Base-by-base conservation (phyloP, 169 alveolate species). In the Cardiosporidium cionae region DNA sequence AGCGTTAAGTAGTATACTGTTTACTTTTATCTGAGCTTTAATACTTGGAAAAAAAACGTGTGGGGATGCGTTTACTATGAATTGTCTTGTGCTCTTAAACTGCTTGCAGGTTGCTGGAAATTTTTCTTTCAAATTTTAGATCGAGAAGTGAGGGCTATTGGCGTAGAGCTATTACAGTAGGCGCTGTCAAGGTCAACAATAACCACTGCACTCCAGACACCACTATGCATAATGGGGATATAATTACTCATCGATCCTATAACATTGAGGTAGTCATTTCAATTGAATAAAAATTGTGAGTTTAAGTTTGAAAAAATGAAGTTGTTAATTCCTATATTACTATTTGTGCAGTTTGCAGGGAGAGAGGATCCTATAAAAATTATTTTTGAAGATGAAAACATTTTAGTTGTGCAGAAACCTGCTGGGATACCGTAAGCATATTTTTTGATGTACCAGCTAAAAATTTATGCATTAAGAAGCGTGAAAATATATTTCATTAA, bases 361-460 rank as follows among this genome's bases (percentile, higher is more conserved):
- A 63, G 58, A 9, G 68, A 52, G n/a, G 68, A 63, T 9, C 68
- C 35, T 9, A 29, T 63, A 9, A n/a, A 52, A 9, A n/a, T 63
- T 63, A n/a, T 63, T 9, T n/a, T 16, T 29, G 68, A 63, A n/a
- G 25, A n/a, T n/a, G 58, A 9, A n/a, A n/a, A 63, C n/a, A 9
- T 9, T 22, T 22, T 63, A n/a, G 68, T 63, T 9, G 68, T 29
- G 64, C 16, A 22, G 16, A 63, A 63, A 52, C 68, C 68, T 9
- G 35, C 68, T 9, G 68, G 68, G 64, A 63, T 63, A 52, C 68
- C 68, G 68, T 63, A n/a, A 63, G 68, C 16, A n/a, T n/a, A n/a
- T n/a, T n/a, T n/a, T n/a, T n/a, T n/a, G n/a, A n/a, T n/a, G n/a
- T n/a, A n/a, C n/a, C n/a, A n/a, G n/a, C n/a, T n/a, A n/a, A n/a